Evolutionary conservation across 345 rosid species (phyloP), one percentile per base, ranked within the genome.

Genomic region (Citrus unshiu): DNA sequence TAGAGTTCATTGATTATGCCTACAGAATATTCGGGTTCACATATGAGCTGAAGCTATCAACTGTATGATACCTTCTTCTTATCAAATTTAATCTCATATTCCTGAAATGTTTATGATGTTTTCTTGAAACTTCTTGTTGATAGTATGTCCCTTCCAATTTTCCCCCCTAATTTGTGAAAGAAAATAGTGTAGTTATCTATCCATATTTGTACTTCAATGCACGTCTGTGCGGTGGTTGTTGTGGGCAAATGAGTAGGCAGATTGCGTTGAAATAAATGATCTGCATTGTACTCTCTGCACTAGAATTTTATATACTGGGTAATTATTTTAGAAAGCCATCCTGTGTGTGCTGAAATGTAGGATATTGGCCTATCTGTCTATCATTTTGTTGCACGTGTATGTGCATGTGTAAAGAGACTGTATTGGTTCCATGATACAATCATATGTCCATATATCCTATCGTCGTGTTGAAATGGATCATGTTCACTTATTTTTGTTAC

Each of bases 21-120:
- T 97, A 97, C 78, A 70, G 73, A 40, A 59, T 91, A 77, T 93
- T 93, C 82, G 95, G 98, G 68, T 95, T 97, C 86, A 92, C 98
- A 69, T 94, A 93, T 86, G 98, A 97, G 40, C 86, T 97, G 83
- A 93, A 97, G 87, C 87, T 94, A 74, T 94, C 98, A 70, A 94
- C 98, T 86, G 98, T 94, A 93, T 40, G 87, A 79, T 83, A 27
- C 54, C 58, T 49, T 8, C 67, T 78, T 46, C 64, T 66, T 77
- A 77, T 61, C 74, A 63, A 43, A 21, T 1, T 46, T 73, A 29
- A 63, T 34, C 9, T 34, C 21, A 34, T 75, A 21, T 46, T 63
- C 34, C 35, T 24, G 37, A 24, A 27, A 49, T 51, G 14, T 68
- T 67, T 57, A 35, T 57, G 51, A 68, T 70, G 25, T 68, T 76